phyloP scores from a whole-genome alignment of 116 monocot genomes.

The Papilionanthe hybrid region DNA sequence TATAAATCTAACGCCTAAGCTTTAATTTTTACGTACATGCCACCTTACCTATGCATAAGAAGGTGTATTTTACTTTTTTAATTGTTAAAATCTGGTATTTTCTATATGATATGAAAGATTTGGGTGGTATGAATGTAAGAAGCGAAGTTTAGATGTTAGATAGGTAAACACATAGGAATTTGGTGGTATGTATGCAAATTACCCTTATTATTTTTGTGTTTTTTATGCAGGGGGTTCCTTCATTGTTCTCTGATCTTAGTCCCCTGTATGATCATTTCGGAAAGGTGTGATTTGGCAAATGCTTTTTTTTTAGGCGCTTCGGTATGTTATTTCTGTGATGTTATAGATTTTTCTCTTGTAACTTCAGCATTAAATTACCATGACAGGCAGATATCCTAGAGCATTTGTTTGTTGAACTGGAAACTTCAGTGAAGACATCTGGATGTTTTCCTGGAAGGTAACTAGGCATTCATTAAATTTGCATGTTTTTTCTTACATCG shows the following conservation, averaged over 20 bases:
- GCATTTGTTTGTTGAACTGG: conserved; percentile 62
- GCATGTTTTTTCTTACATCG: neutral
- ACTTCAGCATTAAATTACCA: conserved; percentile 6
- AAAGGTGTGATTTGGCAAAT: conserved; percentile 39
- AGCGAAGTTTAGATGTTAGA: too few relatives aligned
- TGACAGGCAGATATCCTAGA: conserved; percentile 78
- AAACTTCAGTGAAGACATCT: conserved; percentile 63
- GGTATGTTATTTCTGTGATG: neutral
- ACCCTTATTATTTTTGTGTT: neutral
- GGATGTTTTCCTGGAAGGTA: conserved; percentile 82
- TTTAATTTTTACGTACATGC: too few relatives aligned
- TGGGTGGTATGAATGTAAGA: too few relatives aligned
- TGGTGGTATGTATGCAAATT: too few relatives aligned
- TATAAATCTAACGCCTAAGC: too few relatives aligned
- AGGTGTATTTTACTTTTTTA: too few relatives aligned
- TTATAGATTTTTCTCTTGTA: neutral
- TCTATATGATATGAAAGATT: too few relatives aligned
- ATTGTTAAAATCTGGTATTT: too few relatives aligned
- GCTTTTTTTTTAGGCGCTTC: neutral
- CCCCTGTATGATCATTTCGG: conserved; percentile 75
- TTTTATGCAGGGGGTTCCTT: conserved; percentile 78
- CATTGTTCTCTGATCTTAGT: conserved; percentile 89
- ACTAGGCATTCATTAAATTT: neutral
- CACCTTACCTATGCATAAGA: too few relatives aligned
- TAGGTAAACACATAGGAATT: too few relatives aligned